Evolutionary conservation across 2,329 filamentous ascomycete species (phyloP).

Genomic region (Myotisia sp.): DNA sequence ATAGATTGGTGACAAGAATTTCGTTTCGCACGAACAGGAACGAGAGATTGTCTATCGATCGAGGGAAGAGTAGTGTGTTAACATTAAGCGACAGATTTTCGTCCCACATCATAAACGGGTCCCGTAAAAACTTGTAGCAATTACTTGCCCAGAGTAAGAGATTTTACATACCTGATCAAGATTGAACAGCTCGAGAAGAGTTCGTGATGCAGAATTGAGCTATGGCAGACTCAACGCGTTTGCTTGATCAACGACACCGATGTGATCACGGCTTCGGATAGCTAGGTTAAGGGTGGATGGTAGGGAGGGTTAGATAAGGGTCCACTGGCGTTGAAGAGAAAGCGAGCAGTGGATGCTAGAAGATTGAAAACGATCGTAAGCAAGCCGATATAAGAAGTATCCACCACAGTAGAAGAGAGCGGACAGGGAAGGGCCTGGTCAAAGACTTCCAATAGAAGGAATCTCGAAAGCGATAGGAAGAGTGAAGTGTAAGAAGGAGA

Average conservation of each 20-base stretch:
- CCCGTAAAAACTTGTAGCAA: conserved; percentile 4
- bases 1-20: conserved; percentile 3
- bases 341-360: conserved; percentile 1
- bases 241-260: too few relatives aligned
- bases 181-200: not conserved
- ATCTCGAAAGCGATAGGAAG: not conserved
- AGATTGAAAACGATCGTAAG: conserved; percentile 2
- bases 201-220: too few relatives aligned
- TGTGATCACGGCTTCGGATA: not conserved
- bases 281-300: not conserved
- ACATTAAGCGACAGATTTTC: too few relatives aligned
- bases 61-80: not conserved
- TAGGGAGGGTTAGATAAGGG: conserved; percentile 1
- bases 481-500: conserved; percentile 5
- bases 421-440: not conserved
- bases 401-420: conserved; percentile 4
- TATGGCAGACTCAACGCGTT: too few relatives aligned
- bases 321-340: not conserved
- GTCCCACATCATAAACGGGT: too few relatives aligned
- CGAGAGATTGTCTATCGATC: conserved; percentile 8
- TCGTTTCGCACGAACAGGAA: conserved; percentile 9
- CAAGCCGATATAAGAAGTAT: conserved; percentile 1
- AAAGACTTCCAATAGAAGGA: conserved; percentile 1
- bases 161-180: not conserved
- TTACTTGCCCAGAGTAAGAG: not conserved